Evolutionary conservation across 352 stramenopile genomes (phyloP), one percentile per base, ranked within the genome.

Genomic region (Pythium monospermum): DNA sequence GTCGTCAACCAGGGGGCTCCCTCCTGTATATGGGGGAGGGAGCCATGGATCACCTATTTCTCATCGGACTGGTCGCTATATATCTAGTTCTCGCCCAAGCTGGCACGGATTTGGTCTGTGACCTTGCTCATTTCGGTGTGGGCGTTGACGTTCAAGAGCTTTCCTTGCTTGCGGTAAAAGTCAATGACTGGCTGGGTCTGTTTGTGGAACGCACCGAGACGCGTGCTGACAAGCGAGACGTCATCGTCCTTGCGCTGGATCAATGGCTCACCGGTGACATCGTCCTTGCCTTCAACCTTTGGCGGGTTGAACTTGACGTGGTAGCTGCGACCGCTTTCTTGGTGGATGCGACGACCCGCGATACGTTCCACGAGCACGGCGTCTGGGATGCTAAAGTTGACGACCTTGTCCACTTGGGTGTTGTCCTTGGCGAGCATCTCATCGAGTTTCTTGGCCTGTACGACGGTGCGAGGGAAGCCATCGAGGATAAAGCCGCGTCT

Each of bases 401-500:
- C 67, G 0, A 99, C 96, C 49, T 76, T 81, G 66, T 96, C 84
- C 32, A 96, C 87, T 33, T 87, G 60, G 32, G 81, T 85, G 49
- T 81, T 77, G 52, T 97, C 87, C 47, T 95, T 62, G 16, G 81
- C 71, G 25, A 99, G 83, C 84, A 99, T 97, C 66, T 97, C 93
- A 65, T 99, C 96, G 26, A 99, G 85, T 82, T 96, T 97, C 73
- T 99, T 59, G 15, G 97, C 97, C 78, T 99, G 97, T 48, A 93
- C 84, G 27, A 98, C 86, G 26, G 97, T 99, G 59, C 97, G 93
- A 42, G 97, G 97, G 76, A 99, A 99, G 35, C 97, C 97, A 69
- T 99, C 97, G 10, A 99, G 78, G 68, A 99, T 98, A 69, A 99
- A 99, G 30, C 97, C 97, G 67, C 97, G 97, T 55, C 86, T 77